Percentiles rank a stretch among this genome's conserved stretches.
Conservation (phyloP, 306 rosid species). For the Cucumis sativus region DNA sequence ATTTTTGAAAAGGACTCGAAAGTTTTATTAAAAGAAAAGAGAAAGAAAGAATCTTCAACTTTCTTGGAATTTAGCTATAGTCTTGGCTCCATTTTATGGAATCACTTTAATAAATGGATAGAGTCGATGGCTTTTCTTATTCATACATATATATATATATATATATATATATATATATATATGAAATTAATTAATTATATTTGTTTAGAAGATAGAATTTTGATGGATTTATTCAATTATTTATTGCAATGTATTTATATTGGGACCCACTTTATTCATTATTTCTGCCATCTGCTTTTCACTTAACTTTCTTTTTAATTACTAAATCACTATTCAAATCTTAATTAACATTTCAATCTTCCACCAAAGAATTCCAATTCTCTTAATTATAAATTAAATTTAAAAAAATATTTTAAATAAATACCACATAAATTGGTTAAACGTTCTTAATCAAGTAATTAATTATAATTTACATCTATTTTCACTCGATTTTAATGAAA, state of each 20-base stretch:
- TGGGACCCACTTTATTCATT: neutral
- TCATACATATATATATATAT: too few relatives aligned
- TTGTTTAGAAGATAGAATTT: neutral
- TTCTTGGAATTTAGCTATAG: constrained; percentile 1
- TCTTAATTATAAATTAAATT: too few relatives aligned
- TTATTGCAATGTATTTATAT: neutral
- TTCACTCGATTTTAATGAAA: too few relatives aligned
- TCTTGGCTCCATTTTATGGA: neutral
- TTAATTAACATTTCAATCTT: neutral
- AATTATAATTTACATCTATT: too few relatives aligned
- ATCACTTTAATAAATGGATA: constrained; percentile 2
- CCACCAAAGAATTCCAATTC: too few relatives aligned
- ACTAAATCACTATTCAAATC: neutral
- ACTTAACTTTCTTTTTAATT: neutral
- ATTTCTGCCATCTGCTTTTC: neutral
- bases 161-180: too few relatives aligned
- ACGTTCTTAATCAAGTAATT: too few relatives aligned
- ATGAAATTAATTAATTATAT: neutral
- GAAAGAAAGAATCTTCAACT: neutral
- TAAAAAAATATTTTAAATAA: too few relatives aligned
- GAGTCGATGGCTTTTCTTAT: neutral
- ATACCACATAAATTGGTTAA: too few relatives aligned
- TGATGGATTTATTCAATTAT: neutral
- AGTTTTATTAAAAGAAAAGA: too few relatives aligned
- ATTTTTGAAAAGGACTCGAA: too few relatives aligned